Evolutionary conservation across 129 eudicot species (phyloP), one percentile per base, ranked within the genome.

Genomic region (Rutidosis leptorrhynchoides): DNA sequence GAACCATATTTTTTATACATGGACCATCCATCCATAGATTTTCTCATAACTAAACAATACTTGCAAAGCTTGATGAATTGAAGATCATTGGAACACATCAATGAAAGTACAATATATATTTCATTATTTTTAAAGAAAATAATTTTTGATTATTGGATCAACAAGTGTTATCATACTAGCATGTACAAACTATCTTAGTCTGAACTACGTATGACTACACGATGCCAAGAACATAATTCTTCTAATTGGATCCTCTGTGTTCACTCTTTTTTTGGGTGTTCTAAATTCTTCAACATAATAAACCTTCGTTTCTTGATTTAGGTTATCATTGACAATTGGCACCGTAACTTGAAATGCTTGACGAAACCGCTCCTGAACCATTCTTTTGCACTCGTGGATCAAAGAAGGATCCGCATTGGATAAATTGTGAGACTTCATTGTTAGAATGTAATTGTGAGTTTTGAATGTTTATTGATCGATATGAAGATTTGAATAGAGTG

Each of bases 221-320:
- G 94, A 82, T 21, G 87, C 96, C 58, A 89, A 73, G 73, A 89
- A 89, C 90, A 89, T 89, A 40, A 85, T 83, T 25, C 83, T 82
- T 68, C 88, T 80, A 25, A 85, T 80, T 9, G 96, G 90, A 74
- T 89, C 96, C 66, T 89, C 96, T 0, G 27, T 0, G 1, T 58
- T 76, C 22, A 64, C 65, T 27, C 76, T 72, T 43, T 60, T 48
- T 27, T 71, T 77, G 27, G 59, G 64, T 81, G 83, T 85, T 17
- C 73, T 78, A 8, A 62, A 45, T 33, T 74, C 65, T 24, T 71
- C 65, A 0, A 80, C 48, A n/a, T 62, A 5, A 45, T n/a, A 58
- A 79, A 73, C 68, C 6, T 58, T 23, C 1, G 51, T 49, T n/a
- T 43, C 59, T 17, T 42, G 9, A 26, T 27, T 16, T 1, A 48